A percentile compares a stretch with the other conserved stretches of the same genome.
These are phyloP conservation scores for Penicillium fimorum DNA, from an alignment of 495 filamentous ascomycete species.

Conservation along the genomic window DNA sequence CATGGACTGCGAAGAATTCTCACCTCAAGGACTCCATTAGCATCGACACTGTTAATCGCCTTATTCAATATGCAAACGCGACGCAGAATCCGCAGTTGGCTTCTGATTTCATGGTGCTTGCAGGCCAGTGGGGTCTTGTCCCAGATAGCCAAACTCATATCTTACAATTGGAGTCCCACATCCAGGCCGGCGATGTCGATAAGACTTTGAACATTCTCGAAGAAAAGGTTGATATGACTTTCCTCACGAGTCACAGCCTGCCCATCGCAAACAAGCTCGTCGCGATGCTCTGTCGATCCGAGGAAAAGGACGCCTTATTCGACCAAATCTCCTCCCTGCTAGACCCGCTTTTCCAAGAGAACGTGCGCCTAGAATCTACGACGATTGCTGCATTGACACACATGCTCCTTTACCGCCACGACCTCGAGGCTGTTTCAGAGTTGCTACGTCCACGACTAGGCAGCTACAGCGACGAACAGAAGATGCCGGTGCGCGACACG, in stretches of 20 bases:
- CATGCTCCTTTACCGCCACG: slow-evolving; percentile 68
- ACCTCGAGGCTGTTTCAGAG: slow-evolving; percentile 72
- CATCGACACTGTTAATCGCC: slow-evolving; percentile 67
- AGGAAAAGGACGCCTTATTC: slow-evolving; percentile 53
- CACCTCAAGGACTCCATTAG: slow-evolving; percentile 49
- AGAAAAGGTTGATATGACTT: slow-evolving; percentile 53
- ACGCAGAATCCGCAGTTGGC: slow-evolving; percentile 67
- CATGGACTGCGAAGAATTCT: slow-evolving; percentile 41
- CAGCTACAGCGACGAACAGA: slow-evolving; percentile 62
- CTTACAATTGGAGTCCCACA: slow-evolving; percentile 71
- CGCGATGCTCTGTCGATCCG: slow-evolving; percentile 60
- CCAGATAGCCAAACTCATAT: slow-evolving; percentile 66
- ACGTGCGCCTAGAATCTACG: slow-evolving; percentile 62
- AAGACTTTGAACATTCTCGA: slow-evolving; percentile 64
- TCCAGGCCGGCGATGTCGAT: slow-evolving; percentile 65
- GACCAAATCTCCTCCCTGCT: slow-evolving; percentile 70
- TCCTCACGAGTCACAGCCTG: slow-evolving; percentile 55
- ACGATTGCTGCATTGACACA: slow-evolving; percentile 70
- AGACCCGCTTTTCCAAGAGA: slow-evolving; percentile 70
- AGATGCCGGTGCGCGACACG: slow-evolving; percentile 57
- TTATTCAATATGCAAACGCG: slow-evolving; percentile 74
- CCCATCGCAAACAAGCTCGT: slow-evolving; percentile 73
- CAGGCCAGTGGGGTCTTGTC: slow-evolving; percentile 57
- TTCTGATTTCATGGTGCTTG: slow-evolving; percentile 66
- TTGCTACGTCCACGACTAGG: slow-evolving; percentile 66